Percentiles rank a stretch among this genome's conserved stretches.
These are phyloP conservation scores for Orbilia oligospora DNA, from an alignment of 2,329 filamentous ascomycete species.

Conservation along the genomic window DNA sequence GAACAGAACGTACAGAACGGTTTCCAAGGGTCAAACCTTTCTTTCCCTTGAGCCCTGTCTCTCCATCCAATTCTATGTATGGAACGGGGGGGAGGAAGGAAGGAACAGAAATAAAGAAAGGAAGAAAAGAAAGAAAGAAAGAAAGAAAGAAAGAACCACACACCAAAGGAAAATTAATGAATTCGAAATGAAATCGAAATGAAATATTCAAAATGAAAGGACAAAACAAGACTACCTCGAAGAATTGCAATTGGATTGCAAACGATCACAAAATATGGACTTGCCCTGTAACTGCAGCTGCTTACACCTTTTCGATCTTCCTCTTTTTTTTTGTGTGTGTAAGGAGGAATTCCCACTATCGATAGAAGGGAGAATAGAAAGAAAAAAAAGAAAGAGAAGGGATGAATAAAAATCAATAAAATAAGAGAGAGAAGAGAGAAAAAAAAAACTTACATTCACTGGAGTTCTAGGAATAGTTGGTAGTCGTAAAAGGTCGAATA, in stretches of 20 bases:
- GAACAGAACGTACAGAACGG: too few species aligned
- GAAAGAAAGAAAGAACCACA: neutral
- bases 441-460: neutral
- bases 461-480: too few species aligned
- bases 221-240: neutral
- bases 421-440: too few species aligned
- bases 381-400: neutral
- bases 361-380: slow-evolving; percentile 9
- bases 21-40: slow-evolving; percentile 11
- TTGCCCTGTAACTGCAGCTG: too few species aligned
- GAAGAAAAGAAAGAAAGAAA: neutral
- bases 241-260: slow-evolving; percentile 11
- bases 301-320: too few species aligned
- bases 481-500: slow-evolving; percentile 4
- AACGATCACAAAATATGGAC: slow-evolving; percentile 12
- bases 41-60: neutral
- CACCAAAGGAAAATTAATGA: neutral
- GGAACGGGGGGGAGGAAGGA: neutral
- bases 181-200: neutral
- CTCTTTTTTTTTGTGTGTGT: neutral
- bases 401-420: too few species aligned
- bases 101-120: neutral
- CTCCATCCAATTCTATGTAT: slow-evolving; percentile 17
- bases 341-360: slow-evolving; percentile 11
- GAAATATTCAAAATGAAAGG: neutral